phyloP scores from a whole-genome alignment of 73 alveolate species.

The Stentor coeruleus region DNA sequence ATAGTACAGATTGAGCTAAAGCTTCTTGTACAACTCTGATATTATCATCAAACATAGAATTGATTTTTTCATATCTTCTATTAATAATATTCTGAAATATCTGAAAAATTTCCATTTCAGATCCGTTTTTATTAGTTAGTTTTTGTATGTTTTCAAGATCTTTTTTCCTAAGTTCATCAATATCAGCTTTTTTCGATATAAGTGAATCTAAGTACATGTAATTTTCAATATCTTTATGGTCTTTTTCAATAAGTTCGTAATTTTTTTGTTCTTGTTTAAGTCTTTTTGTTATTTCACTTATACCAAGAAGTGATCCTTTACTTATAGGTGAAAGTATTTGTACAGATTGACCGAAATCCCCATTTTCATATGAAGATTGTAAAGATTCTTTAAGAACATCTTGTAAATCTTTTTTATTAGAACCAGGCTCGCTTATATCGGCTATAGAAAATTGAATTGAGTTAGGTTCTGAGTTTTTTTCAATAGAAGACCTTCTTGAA shows the following conservation, averaged over 20 bases:
- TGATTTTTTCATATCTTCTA: neutral
- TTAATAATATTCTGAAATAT: too few relatives aligned
- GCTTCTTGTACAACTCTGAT: neutral
- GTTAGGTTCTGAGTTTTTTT: too few relatives aligned
- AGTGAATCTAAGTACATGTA: neutral
- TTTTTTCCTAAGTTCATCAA: neutral
- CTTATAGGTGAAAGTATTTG: too few relatives aligned
- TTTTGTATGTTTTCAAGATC: neutral
- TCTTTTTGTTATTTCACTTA: neutral
- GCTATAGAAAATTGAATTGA: too few relatives aligned
- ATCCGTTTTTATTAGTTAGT: neutral
- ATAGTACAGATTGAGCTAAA: neutral
- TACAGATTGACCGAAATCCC: too few relatives aligned
- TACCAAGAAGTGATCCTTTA: too few relatives aligned
- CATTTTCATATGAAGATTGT: too few relatives aligned
- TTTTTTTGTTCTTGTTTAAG: neutral
- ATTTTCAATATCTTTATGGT: neutral
- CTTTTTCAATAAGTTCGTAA: neutral
- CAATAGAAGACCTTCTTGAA: too few relatives aligned
- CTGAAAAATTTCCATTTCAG: neutral
- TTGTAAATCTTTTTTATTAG: too few relatives aligned
- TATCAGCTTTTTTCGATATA: neutral
- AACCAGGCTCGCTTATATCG: too few relatives aligned
- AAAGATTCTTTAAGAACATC: too few relatives aligned
- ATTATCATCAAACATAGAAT: neutral